Evolutionary conservation across 2,329 filamentous ascomycete species (phyloP).

Genomic region (Diaporthe nobilis): DNA sequence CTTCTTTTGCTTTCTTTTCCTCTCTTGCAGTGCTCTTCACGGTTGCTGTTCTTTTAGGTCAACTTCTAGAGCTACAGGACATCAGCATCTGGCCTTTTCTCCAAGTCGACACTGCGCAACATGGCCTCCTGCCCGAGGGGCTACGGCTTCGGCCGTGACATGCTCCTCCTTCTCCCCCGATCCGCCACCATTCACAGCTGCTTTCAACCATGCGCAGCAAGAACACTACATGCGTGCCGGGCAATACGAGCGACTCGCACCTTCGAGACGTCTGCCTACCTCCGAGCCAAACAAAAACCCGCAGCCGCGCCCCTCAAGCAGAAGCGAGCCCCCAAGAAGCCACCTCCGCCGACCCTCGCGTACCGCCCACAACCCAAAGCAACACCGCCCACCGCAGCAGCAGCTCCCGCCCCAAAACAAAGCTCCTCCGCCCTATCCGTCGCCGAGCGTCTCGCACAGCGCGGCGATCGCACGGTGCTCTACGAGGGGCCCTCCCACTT

Average conservation of each 20-base stretch:
- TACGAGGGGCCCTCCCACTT: conserved; percentile 77
- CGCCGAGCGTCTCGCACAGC: conserved; percentile 69
- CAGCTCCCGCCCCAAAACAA: not conserved
- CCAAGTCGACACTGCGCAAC: conserved; percentile 35
- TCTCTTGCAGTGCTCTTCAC: not conserved
- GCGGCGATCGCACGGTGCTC: conserved; percentile 69
- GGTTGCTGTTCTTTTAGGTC: not conserved
- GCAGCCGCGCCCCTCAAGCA: conserved; percentile 20
- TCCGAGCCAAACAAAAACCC: conserved; percentile 26
- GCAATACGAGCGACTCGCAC: conserved; percentile 37
- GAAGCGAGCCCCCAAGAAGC: conserved; percentile 12
- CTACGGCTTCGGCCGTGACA: conserved; percentile 45
- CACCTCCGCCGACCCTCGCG: not conserved
- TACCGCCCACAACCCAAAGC: not conserved
- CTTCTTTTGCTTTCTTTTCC: not conserved
- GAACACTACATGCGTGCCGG: conserved; percentile 5
- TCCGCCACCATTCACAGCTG: conserved; percentile 39
- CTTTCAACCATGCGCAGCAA: conserved; percentile 33
- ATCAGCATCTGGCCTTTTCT: not conserved
- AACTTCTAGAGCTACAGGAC: not conserved
- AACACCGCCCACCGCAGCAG: not conserved
- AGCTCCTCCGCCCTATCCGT: conserved; percentile 51
- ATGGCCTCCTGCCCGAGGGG: conserved; percentile 56
- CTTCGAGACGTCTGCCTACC: conserved; percentile 39
- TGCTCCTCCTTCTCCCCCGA: conserved; percentile 45